phyloP scores from a whole-genome alignment of 2,329 filamentous ascomycete species.

The Arthrobotrys musiformis region DNA sequence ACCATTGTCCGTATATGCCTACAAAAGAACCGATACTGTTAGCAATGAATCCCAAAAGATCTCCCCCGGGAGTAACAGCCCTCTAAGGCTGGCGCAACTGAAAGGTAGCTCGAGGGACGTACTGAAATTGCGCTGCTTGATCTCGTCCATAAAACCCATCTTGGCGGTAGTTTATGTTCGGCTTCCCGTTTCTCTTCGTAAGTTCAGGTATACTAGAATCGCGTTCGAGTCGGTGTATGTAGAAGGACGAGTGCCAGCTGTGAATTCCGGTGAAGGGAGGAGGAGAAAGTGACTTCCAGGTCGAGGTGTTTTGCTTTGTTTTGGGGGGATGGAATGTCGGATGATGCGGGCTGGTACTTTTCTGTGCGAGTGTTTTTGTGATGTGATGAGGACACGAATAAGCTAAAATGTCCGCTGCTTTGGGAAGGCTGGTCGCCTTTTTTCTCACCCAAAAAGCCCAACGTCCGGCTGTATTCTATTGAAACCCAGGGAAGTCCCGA shows the following conservation, averaged over 20 bases:
- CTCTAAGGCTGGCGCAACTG: constrained; percentile 26
- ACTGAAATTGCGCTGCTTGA: constrained; percentile 80
- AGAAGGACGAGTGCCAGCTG: neutral
- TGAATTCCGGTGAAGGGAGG: neutral
- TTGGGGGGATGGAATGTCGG: constrained; percentile 14
- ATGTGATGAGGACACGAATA: constrained; percentile 56
- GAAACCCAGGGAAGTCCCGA: too few species aligned
- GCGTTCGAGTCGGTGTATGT: constrained; percentile 17
- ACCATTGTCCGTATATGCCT: constrained; percentile 84
- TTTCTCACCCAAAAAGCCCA: neutral
- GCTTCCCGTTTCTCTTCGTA: constrained; percentile 37
- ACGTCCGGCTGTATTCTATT: too few species aligned
- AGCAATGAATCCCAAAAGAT: constrained; percentile 29
- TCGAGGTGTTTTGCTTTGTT: constrained; percentile 16
- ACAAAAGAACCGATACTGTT: constrained; percentile 53
- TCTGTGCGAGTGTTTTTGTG: constrained; percentile 8
- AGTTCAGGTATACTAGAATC: constrained; percentile 19
- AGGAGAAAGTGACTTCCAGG: neutral
- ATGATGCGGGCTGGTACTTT: constrained; percentile 24
- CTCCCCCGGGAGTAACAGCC: constrained; percentile 29
- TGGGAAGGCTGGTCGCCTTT: neutral
- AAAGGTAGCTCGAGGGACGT: constrained; percentile 62
- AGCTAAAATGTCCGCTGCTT: constrained; percentile 37
- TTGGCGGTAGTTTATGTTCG: constrained; percentile 62
- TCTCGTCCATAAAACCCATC: constrained; percentile 77